Percentiles rank a stretch among this genome's conserved stretches.
Conservation (phyloP, 108 stramenopile genomes). For the Skeletonema costatum region DNA sequence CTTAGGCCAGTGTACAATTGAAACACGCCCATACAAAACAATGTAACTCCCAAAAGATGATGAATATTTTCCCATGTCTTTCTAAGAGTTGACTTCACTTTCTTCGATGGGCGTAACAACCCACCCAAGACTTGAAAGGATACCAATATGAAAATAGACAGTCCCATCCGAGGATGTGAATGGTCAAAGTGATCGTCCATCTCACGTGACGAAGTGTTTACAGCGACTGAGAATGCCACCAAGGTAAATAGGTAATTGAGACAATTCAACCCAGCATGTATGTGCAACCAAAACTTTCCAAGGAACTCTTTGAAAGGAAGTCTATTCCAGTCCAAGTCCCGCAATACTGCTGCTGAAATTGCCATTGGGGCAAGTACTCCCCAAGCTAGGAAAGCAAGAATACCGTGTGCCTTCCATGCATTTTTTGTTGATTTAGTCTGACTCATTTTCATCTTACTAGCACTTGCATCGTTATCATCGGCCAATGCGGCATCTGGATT, state of each 20-base stretch:
- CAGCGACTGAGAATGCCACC: conserved; percentile 37
- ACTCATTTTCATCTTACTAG: conserved; percentile 2
- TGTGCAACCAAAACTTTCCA: conserved; percentile 29
- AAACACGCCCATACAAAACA: conserved; percentile 38
- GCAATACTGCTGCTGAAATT: conserved; percentile 29
- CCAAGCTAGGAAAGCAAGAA: conserved; percentile 38
- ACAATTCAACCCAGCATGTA: conserved; percentile 37
- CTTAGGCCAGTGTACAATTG: conserved; percentile 35
- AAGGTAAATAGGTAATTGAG: conserved; percentile 31
- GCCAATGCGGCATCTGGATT: neutral
- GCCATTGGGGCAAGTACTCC: conserved; percentile 38
- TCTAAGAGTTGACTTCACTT: conserved; percentile 10
- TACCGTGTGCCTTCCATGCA: conserved; percentile 38
- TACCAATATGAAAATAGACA: conserved; percentile 37
- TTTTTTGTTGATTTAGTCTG: conserved; percentile 8
- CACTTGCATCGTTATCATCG: neutral
- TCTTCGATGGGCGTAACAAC: conserved; percentile 22
- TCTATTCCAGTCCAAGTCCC: conserved; percentile 9
- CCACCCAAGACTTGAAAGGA: conserved; percentile 41
- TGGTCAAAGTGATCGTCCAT: conserved; percentile 13
- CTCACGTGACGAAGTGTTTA: conserved; percentile 25
- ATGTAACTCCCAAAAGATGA: conserved; percentile 19
- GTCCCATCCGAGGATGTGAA: conserved; percentile 38
- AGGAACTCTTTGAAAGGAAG: neutral
- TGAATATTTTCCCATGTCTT: conserved; percentile 36